These are phyloP conservation scores for Mortierella sp. DNA, from an alignment of 371 early-diverging fungal genomes.

Conservation along the genomic window DNA sequence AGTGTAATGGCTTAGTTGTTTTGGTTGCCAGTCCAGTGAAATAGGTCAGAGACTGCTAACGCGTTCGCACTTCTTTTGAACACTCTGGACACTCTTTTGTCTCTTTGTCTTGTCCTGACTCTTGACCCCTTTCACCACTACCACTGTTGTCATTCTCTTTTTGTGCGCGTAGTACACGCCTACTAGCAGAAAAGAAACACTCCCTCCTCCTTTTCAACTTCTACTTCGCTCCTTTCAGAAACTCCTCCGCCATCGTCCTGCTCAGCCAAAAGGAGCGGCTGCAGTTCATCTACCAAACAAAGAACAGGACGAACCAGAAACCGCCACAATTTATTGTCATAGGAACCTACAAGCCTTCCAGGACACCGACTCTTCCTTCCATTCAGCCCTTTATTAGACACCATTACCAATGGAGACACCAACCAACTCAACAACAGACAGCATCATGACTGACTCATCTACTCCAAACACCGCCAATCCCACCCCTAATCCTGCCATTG, in stretches of 20 bases:
- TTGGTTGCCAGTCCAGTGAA: too few relatives aligned
- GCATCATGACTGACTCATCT: constrained; percentile 13
- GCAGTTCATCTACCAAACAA: not conserved
- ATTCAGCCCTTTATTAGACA: not conserved
- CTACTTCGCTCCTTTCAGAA: not conserved
- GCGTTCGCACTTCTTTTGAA: not conserved
- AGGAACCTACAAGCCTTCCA: not conserved
- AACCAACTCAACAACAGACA: constrained; percentile 14
- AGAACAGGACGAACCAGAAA: not conserved
- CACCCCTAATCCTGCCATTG: constrained; percentile 12
- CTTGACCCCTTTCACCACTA: not conserved
- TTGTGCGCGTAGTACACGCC: not conserved
- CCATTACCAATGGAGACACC: not conserved
- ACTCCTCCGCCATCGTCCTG: not conserved
- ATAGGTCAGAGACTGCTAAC: too few relatives aligned
- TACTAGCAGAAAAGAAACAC: not conserved
- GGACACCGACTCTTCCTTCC: not conserved
- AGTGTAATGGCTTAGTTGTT: too few relatives aligned
- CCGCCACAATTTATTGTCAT: not conserved
- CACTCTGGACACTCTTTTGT: not conserved
- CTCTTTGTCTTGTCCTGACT: not conserved
- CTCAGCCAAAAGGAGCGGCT: too few relatives aligned
- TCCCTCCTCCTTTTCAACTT: not conserved
- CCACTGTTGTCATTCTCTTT: not conserved
- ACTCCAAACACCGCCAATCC: constrained; percentile 16